These are phyloP conservation scores for Leccinellum luteum DNA, from an alignment of 768 basidiomycete genomes.

Conservation along the genomic window DNA sequence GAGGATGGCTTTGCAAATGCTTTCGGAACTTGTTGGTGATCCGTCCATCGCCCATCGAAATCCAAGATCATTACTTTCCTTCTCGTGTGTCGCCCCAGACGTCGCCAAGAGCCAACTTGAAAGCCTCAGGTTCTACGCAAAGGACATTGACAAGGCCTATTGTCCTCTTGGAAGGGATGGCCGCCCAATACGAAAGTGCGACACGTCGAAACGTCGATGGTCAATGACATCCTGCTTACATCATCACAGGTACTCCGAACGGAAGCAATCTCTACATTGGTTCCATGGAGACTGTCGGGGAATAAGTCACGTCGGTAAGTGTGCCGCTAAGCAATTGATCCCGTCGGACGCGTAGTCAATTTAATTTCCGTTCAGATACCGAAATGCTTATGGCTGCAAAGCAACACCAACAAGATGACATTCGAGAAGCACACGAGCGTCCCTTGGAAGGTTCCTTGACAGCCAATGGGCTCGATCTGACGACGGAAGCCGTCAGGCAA, in stretches of 20 bases:
- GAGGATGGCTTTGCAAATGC: constrained; percentile 47
- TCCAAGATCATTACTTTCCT: constrained; percentile 63
- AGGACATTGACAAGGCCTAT: constrained; percentile 46
- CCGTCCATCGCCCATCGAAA: constrained; percentile 47
- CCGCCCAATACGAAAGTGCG: constrained; percentile 60
- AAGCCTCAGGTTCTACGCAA: constrained; percentile 43
- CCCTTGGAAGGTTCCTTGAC: constrained; percentile 26
- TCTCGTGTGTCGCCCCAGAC: constrained; percentile 58
- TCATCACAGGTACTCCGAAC: constrained; percentile 54
- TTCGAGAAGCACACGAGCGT: constrained; percentile 24
- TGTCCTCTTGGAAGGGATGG: constrained; percentile 58
- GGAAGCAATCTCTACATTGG: constrained; percentile 54
- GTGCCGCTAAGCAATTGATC: constrained; percentile 1
- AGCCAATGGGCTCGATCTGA: constrained; percentile 38
- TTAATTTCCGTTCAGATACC: constrained; percentile 15
- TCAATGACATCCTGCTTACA: constrained; percentile 1
- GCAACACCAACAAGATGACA: constrained; percentile 14
- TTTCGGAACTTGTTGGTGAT: constrained; percentile 51
- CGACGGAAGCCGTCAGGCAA: constrained; percentile 35
- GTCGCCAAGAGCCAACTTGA: constrained; percentile 51
- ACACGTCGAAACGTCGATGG: neutral
- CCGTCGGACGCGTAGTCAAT: constrained; percentile 3
- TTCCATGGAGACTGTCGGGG: constrained; percentile 57
- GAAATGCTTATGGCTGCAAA: constrained; percentile 21
- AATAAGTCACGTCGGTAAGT: constrained; percentile 52